Conservation (phyloP, 108 stramenopile genomes). For the Cylindrotheca closterium region DNA sequence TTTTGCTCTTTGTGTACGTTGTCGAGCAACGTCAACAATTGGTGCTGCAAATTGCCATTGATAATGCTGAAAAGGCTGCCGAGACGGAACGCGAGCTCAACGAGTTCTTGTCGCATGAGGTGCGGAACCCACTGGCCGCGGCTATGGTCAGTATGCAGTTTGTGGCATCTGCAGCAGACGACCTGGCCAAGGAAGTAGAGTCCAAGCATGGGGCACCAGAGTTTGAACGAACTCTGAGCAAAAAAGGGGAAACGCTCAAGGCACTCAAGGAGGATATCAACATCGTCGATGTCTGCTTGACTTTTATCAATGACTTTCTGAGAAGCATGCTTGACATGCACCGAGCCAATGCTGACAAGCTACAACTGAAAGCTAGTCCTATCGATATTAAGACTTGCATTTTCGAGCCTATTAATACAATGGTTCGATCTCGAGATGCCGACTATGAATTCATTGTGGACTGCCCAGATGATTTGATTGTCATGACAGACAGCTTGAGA, state of each 20-base stretch:
- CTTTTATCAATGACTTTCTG: constrained; percentile 27
- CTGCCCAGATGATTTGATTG: constrained; percentile 19
- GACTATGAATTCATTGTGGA: constrained; percentile 9
- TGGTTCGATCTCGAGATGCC: constrained; percentile 12
- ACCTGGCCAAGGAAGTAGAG: not conserved
- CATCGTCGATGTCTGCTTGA: constrained; percentile 15
- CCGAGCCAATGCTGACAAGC: constrained; percentile 9
- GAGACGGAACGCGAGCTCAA: constrained; percentile 19
- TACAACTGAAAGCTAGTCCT: constrained; percentile 9
- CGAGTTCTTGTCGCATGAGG: constrained; percentile 14
- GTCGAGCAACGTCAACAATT: constrained; percentile 9
- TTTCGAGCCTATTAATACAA: constrained; percentile 15
- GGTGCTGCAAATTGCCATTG: not conserved
- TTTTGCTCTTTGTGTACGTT: not conserved
- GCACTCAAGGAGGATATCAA: constrained; percentile 11
- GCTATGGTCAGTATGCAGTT: not conserved
- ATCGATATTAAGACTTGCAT: constrained; percentile 20
- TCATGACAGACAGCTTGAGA: constrained; percentile 24
- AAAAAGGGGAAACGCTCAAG: too few species aligned
- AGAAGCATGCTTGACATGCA: constrained; percentile 33
- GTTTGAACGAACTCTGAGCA: not conserved
- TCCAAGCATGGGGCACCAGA: constrained; percentile 11
- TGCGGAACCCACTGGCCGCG: constrained; percentile 16
- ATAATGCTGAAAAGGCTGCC: not conserved
- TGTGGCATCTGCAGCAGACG: not conserved